Conservation (phyloP, 805 yeast genomes). For the Candida oleophila region DNA sequence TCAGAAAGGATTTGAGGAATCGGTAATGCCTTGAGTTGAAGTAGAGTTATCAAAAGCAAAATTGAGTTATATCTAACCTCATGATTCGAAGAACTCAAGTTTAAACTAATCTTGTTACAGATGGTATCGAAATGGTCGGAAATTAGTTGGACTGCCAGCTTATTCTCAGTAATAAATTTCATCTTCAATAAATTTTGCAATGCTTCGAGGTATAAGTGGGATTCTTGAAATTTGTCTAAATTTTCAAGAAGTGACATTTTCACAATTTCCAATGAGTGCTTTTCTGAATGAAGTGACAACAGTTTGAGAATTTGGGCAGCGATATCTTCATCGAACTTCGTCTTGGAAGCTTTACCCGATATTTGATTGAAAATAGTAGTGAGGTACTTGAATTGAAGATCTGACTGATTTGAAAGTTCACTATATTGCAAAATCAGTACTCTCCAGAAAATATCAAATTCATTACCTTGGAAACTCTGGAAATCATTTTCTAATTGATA, state of each 20-base stretch:
- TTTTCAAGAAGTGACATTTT: constrained; percentile 13
- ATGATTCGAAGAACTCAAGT: constrained; percentile 51
- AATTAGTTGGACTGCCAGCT: neutral
- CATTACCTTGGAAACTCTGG: constrained; percentile 8
- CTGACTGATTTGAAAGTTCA: constrained; percentile 22
- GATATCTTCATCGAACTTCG: constrained; percentile 38
- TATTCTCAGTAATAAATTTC: neutral
- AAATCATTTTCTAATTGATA: constrained; percentile 9
- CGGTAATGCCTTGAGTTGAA: constrained; percentile 19
- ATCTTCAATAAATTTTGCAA: constrained; percentile 24
- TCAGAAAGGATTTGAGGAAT: constrained; percentile 46
- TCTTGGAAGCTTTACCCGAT: constrained; percentile 6
- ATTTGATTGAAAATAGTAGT: constrained; percentile 13
- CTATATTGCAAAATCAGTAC: constrained; percentile 40
- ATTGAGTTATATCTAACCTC: constrained; percentile 50
- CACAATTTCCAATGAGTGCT: constrained; percentile 13
- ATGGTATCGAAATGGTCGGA: constrained; percentile 12
- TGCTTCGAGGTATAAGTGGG: constrained; percentile 38
- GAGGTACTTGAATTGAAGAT: constrained; percentile 12
- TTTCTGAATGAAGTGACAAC: constrained; percentile 19
- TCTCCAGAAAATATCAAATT: constrained; percentile 54
- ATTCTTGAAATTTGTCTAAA: constrained; percentile 26
- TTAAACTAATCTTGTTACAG: constrained; percentile 16
- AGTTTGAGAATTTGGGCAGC: constrained; percentile 39
- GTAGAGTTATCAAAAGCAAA: constrained; percentile 39